Base-by-base conservation (phyloP, 2,329 filamentous ascomycete genomes). In the Colletotrichum sp. region DNA sequence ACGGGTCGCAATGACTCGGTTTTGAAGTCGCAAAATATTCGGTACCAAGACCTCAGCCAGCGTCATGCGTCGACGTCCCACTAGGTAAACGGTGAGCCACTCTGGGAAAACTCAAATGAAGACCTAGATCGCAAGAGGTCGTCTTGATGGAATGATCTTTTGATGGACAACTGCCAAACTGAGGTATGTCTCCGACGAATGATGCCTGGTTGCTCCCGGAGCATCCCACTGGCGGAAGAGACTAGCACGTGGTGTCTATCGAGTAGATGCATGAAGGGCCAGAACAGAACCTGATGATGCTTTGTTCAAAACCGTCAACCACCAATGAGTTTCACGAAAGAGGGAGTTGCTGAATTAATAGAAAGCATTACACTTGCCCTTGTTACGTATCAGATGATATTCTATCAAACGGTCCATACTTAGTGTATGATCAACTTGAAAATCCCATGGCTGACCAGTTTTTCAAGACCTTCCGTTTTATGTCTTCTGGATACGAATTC, bases 401-500 rank as follows among this genome's bases (percentile, higher is more conserved):
- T 21, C 9, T 7, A 21, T 13, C 43, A 13, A 48, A 21, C 12
- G n/a, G 43, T 21, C n/a, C 43, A 52, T 13, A 13, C 10, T 13
- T 32, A 32, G 30, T 48, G 10, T 4, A 7, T 52, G 43, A 52
- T 52, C 43, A 52, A 52, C n/a, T 21, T 52, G n/a, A 52, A 52
- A 52, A 52, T 12, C 43, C 43, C 43, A 52, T 52, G n/a, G n/a
- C 43, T 24, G 43, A 52, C 43, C 43, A 52, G n/a, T 52, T 52
- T 8, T 24, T 52, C 43, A 52, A 52, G 6, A 58, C 55, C 24
- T 58, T 58, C 16, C 8, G 21, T 18, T 28, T 58, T 9, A 58
- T 18, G 24, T 58, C 8, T 2, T 28, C 55, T 16, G 55, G 55
- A 28, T 58, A 58, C 7, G 55, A 82, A n/a, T 79, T 71, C 69